phyloP scores from a whole-genome alignment of 495 filamentous ascomycete species.

The Penicillium bovifimosum region DNA sequence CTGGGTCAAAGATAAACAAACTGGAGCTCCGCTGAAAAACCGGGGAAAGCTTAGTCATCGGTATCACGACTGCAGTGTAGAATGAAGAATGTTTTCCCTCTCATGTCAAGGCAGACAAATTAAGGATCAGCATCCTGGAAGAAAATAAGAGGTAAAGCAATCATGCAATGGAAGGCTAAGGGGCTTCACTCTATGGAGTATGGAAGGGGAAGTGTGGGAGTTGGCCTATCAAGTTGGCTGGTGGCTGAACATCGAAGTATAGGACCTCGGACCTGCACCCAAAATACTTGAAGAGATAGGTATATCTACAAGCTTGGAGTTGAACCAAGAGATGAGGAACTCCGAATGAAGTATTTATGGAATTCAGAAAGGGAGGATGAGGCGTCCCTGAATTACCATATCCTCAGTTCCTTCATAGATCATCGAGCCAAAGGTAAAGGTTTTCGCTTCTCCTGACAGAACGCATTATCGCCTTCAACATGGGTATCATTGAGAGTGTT shows the following conservation, averaged over 20 bases:
- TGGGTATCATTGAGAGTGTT: too few species aligned
- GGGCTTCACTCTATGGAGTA: too few species aligned
- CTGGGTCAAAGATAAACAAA: constrained; percentile 10
- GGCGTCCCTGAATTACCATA: background rate
- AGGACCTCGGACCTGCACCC: too few species aligned
- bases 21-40: background rate
- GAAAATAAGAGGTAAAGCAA: background rate
- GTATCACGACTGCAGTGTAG: constrained; percentile 22
- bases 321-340: too few species aligned
- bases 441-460: background rate
- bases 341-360: too few species aligned
- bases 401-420: background rate
- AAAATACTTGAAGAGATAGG: too few species aligned
- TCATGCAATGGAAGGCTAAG: too few species aligned
- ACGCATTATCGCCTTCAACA: too few species aligned
- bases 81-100: constrained; percentile 16
- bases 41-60: constrained; percentile 22
- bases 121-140: background rate
- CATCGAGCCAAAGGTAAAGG: background rate
- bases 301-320: too few species aligned
- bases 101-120: background rate
- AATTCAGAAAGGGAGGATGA: background rate
- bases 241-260: too few species aligned
- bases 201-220: background rate
- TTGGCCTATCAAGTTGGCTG: too few species aligned